phyloP scores from a whole-genome alignment of 257 asterid species.

The Solanum bukasovii region DNA sequence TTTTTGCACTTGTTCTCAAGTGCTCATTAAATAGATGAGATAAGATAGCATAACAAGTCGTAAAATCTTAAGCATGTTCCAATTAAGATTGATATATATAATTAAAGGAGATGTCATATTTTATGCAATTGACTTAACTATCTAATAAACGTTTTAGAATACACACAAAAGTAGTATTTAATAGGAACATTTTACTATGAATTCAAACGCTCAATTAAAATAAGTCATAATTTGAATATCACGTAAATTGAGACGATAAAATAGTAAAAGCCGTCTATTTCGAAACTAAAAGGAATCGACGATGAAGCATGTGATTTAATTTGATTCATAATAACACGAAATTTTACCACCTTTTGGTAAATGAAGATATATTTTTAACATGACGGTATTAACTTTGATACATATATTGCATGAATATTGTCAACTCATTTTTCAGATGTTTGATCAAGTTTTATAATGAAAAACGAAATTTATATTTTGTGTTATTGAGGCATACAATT shows the following conservation, averaged over 20 bases:
- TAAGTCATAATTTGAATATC: accelerated
- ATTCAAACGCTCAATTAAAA: too few species aligned
- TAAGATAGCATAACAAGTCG: not conserved
- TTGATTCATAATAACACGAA: not conserved
- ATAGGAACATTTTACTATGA: too few species aligned
- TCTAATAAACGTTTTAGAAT: accelerated
- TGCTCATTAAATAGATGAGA: too few species aligned
- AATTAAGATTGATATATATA: not conserved
- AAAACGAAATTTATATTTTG: not conserved
- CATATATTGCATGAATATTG: not conserved
- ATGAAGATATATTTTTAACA: not conserved
- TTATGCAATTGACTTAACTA: accelerated
- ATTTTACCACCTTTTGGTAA: not conserved
- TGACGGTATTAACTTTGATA: not conserved
- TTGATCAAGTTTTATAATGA: not conserved
- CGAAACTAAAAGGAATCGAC: not conserved
- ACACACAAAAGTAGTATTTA: too few species aligned
- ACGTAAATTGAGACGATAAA: too few species aligned
- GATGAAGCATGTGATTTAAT: not conserved
- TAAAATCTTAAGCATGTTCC: not conserved
- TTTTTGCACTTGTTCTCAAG: too few species aligned
- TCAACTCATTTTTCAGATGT: not conserved
- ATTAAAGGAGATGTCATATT: too few species aligned
- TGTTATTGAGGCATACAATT: not conserved
- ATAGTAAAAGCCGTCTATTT: too few species aligned